Base-by-base conservation (phyloP, 768 basidiomycete genomes). In the Clitopilus passeckerianus region DNA sequence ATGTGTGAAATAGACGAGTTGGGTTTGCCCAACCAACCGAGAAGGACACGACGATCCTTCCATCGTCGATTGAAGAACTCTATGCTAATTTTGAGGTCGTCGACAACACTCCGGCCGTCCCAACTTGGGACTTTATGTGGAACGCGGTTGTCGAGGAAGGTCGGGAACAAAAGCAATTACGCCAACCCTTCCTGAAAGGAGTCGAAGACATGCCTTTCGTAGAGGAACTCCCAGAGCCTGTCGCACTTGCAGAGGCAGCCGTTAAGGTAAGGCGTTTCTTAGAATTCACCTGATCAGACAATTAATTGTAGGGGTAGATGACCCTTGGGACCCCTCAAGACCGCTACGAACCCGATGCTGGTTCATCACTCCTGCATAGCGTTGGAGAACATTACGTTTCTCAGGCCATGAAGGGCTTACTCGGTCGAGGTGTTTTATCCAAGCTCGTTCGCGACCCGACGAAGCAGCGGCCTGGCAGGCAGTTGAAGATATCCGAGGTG, bases 121-220 rank as follows among this genome's bases (percentile, higher is more conserved):
- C 87, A 0, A 62, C 77, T 5, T 90, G 84, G 83, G 90, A 91
- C 60, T 90, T 89, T 67, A 77, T 93, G 71, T 92, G 87, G 86
- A 88, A 79, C 63, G 78, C 80, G 1, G 67, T 77, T 15, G 86
- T 89, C 1, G 91, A 92, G 64, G 90, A 93, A 67, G 80, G 81
- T 10, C 84, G 91, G 43, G 91, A 92, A 69, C 89, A 87, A 67
- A 80, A 80, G 43, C 70, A 90, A 56, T 72, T 86, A 33, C 78
- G 79, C 54, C 79, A 85, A 54, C 75, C 86, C 6, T 84, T 90
- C 64, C 78, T 79, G 18, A 73, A 70, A 24, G 74, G 75, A 16
- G 64, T 70, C 1, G 78, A 80, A 54, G 72, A 74, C 10, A 74
- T 81, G 59, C 72, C 76, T 14, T 57, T 64, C 23, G 44, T 60